A percentile compares a stretch with the other conserved stretches of the same genome.
phyloP scores from a whole-genome alignment of 2,329 filamentous ascomycete species.

The Fusarium burgessii region DNA sequence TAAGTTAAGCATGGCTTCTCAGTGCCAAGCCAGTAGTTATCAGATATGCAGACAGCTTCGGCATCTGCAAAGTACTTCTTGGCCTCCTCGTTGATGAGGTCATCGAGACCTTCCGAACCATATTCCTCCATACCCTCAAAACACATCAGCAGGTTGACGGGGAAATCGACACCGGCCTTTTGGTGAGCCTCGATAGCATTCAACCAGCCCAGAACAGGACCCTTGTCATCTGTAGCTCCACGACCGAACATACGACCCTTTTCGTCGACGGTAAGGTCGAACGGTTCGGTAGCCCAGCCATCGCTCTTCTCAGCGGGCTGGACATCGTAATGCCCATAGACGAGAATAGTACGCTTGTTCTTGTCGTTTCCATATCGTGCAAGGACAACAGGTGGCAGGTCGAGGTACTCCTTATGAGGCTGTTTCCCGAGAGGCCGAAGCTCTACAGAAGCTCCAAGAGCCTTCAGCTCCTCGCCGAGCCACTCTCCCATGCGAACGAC shows the following conservation, averaged over 20 bases:
- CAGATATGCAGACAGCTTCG: constrained; percentile 97
- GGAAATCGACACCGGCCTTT: constrained; percentile 92
- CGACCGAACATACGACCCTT: constrained; percentile 97
- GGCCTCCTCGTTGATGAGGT: constrained; percentile 90
- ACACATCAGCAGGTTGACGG: constrained; percentile 98
- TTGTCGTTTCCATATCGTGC: constrained; percentile 92
- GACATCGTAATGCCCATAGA: constrained; percentile 99
- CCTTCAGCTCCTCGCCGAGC: constrained; percentile 84
- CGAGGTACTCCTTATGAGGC: constrained; percentile 88
- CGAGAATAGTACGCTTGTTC: constrained; percentile 92
- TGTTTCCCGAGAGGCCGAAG: constrained; percentile 90
- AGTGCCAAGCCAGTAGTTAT: constrained; percentile 99
- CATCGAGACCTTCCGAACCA: constrained; percentile 94
- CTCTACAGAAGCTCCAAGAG: constrained; percentile 88
- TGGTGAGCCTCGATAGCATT: constrained; percentile 98
- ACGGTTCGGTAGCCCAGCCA: constrained; percentile 96
- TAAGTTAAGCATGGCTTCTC: constrained; percentile 99
- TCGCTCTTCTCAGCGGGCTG: constrained; percentile 94
- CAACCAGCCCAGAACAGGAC: constrained; percentile 95
- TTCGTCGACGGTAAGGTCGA: constrained; percentile 86
- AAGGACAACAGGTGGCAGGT: constrained; percentile 92
- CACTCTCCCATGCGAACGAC: constrained; percentile 97
- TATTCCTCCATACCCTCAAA: constrained; percentile 99
- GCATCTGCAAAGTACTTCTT: constrained; percentile 96
- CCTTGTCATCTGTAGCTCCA: constrained; percentile 97